Evolutionary conservation across 371 early-diverging fungal species (phyloP).

Genomic region (Mortierella sp.): DNA sequence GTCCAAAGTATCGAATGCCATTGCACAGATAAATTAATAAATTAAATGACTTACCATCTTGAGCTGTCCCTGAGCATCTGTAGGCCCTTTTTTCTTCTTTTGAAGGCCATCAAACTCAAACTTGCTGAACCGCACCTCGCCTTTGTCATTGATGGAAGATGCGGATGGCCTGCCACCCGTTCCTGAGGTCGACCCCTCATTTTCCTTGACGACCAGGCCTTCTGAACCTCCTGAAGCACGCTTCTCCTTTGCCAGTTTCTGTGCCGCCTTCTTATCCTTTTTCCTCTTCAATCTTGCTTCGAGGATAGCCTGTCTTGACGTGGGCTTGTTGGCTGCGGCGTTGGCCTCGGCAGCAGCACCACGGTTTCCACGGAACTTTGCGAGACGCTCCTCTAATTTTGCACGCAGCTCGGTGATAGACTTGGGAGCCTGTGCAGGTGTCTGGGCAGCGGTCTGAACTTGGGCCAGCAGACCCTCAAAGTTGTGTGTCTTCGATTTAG

Average conservation of each 20-base stretch:
- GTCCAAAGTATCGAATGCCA: too few species aligned
- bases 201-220: constrained; percentile 63
- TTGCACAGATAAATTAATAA: neutral
- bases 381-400: constrained; percentile 79
- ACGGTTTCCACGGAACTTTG: constrained; percentile 74
- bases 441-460: constrained; percentile 43
- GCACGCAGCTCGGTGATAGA: constrained; percentile 74
- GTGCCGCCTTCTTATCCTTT: constrained; percentile 73
- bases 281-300: constrained; percentile 83
- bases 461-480: constrained; percentile 48
- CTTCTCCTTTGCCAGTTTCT: constrained; percentile 79
- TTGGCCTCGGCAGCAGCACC: constrained; percentile 63
- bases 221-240: constrained; percentile 60
- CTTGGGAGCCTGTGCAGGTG: constrained; percentile 52
- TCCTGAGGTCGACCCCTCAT: constrained; percentile 14
- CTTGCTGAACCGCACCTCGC: constrained; percentile 77
- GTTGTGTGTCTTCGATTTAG: constrained; percentile 52
- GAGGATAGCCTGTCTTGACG: constrained; percentile 80
- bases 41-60: constrained; percentile 61
- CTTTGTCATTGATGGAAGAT: constrained; percentile 68
- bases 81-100: constrained; percentile 79
- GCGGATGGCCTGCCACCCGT: constrained; percentile 57
- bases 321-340: constrained; percentile 56
- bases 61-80: constrained; percentile 80
- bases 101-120: constrained; percentile 71